A percentile compares a stretch with the other conserved stretches of the same genome.
Conservation (phyloP, 2,329 filamentous ascomycete species). For the Paracamarosporium sp. region DNA sequence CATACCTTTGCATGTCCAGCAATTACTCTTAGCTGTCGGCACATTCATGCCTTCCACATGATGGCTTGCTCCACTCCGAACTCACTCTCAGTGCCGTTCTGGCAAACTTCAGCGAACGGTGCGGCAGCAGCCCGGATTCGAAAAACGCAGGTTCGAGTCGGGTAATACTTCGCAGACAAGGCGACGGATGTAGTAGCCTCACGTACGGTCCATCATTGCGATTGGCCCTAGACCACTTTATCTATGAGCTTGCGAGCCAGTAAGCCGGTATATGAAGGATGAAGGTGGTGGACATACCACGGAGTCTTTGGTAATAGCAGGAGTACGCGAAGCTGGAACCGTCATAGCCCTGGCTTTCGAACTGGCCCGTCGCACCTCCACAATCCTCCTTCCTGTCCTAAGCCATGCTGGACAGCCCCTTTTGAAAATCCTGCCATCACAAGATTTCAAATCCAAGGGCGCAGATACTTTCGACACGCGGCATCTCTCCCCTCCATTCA, state of each 20-base stretch:
- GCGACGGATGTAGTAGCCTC: background rate
- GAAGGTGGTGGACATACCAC: background rate
- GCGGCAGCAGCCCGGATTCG: background rate
- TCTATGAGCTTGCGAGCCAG: background rate
- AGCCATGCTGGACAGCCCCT: background rate
- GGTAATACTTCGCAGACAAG: background rate
- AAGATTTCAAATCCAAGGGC: background rate
- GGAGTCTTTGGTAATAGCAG: background rate
- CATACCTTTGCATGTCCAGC: constrained; percentile 55
- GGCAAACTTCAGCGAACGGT: background rate
- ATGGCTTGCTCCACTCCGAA: background rate
- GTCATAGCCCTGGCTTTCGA: background rate
- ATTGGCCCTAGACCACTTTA: background rate
- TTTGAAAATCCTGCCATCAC: background rate
- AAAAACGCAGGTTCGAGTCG: background rate
- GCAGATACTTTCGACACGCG: background rate
- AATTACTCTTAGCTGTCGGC: constrained; percentile 28
- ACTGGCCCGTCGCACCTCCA: background rate
- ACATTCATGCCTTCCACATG: constrained; percentile 10
- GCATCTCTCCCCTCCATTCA: background rate
- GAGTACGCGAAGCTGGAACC: background rate
- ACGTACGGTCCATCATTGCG: background rate
- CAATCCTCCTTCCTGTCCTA: background rate
- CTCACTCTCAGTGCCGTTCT: background rate
- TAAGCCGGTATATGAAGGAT: background rate